These are phyloP conservation scores for Wakefieldia striispora DNA, from an alignment of 768 basidiomycete genomes.

Conservation along the genomic window DNA sequence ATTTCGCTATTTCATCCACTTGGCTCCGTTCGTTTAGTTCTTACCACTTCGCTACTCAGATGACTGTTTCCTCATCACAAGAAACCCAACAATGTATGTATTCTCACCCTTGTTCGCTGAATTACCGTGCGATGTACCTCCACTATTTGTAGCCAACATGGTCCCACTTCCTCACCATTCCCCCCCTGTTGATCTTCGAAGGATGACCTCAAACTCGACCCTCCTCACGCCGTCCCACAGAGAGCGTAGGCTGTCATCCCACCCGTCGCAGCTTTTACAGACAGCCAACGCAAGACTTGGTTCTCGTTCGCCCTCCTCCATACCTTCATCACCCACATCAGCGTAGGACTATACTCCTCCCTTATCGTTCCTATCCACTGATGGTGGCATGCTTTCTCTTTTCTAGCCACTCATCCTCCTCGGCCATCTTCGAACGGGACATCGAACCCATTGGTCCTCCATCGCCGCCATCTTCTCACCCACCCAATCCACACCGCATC, in stretches of 20 bases:
- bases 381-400: neutral
- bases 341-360: constrained; percentile 47
- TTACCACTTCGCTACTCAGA: no score
- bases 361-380: constrained; percentile 4
- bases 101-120: neutral
- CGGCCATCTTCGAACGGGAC: constrained; percentile 90
- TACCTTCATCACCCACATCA: constrained; percentile 77
- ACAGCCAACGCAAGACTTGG: constrained; percentile 45
- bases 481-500: constrained; percentile 67
- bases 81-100: constrained; percentile 21
- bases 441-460: constrained; percentile 58
- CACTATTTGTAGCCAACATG: constrained; percentile 14
- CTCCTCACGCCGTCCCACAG: constrained; percentile 41
- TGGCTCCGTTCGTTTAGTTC: constrained; percentile 6
- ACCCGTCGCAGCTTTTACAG: constrained; percentile 49
- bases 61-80: constrained; percentile 14
- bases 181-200: constrained; percentile 48
- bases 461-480: constrained; percentile 40
- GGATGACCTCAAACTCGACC: constrained; percentile 50
- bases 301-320: constrained; percentile 68
- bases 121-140: neutral
- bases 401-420: constrained; percentile 65
- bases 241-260: constrained; percentile 39
- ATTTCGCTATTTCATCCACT: constrained; percentile 18
- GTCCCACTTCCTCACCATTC: constrained; percentile 22